Conservation (phyloP, 1,284 basidiomycete species). For the Austroboletus niveus region DNA sequence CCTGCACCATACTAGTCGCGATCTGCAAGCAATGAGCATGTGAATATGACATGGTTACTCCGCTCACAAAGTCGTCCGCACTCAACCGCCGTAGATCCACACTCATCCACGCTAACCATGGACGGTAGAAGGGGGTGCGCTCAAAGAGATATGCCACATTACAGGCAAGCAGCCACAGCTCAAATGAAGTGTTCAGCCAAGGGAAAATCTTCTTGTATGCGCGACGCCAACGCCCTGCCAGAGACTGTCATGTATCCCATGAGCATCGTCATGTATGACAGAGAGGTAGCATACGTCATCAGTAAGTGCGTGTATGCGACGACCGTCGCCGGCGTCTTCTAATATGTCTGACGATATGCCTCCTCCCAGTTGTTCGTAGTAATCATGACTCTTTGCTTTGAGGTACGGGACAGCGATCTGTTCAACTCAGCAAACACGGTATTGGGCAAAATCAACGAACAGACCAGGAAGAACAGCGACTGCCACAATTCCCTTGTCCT, state of each 20-base stretch:
- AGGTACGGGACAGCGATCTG: constrained; percentile 90
- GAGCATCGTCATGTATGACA: constrained; percentile 4
- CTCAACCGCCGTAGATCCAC: constrained; percentile 80
- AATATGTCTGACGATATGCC: constrained; percentile 67
- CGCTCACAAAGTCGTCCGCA: constrained; percentile 69
- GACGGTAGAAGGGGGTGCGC: constrained; percentile 83
- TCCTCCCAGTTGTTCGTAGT: constrained; percentile 89
- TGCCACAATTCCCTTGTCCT: constrained; percentile 62
- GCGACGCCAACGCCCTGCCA: constrained; percentile 50
- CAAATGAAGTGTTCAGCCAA: constrained; percentile 74
- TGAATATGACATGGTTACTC: neutral
- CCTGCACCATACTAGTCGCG: constrained; percentile 36
- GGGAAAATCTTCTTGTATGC: constrained; percentile 78
- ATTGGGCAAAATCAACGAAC: constrained; percentile 21
- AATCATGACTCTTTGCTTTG: constrained; percentile 85
- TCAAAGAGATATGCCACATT: constrained; percentile 93
- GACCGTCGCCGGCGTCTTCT: constrained; percentile 49
- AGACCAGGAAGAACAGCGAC: constrained; percentile 77
- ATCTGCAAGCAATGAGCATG: constrained; percentile 37
- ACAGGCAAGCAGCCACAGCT: constrained; percentile 79
- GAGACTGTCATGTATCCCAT: constrained; percentile 32
- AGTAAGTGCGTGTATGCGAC: constrained; percentile 43
- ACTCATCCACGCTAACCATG: constrained; percentile 86
- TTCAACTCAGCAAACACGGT: constrained; percentile 1
- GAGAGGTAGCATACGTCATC: constrained; percentile 44